These are phyloP conservation scores for Diaporthe destruens DNA, from an alignment of 2,329 filamentous ascomycete species.

Conservation along the genomic window DNA sequence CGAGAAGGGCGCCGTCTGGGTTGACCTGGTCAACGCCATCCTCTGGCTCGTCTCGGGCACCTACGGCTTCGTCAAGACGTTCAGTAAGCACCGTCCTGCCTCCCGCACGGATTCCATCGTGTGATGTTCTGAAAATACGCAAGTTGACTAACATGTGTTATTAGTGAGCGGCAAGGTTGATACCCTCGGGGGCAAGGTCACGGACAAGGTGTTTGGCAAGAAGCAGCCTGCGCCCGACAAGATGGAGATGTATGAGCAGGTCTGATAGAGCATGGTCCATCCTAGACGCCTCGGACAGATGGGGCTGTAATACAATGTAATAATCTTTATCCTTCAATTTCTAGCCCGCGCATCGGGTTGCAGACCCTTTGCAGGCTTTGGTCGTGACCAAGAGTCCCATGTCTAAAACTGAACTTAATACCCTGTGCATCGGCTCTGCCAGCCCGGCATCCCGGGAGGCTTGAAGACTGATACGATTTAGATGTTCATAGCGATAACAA, in stretches of 20 bases:
- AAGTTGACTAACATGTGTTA: no score
- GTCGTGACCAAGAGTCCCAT: no score
- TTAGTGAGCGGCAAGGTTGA: slow-evolving; percentile 56
- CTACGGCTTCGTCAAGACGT: slow-evolving; percentile 57
- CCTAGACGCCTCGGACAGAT: not conserved
- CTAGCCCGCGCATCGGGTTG: no score
- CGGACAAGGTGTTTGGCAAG: slow-evolving; percentile 52
- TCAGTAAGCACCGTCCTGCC: slow-evolving; percentile 34
- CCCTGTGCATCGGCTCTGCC: no score
- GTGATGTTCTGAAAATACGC: no score
- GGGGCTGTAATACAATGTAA: slow-evolving; percentile 7
- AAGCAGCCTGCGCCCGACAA: slow-evolving; percentile 19
- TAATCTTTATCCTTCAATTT: not conserved
- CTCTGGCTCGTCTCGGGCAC: slow-evolving; percentile 70
- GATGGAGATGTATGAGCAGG: slow-evolving; percentile 23
- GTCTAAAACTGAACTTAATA: not conserved
- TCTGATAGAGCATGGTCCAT: not conserved
- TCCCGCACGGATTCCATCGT: no score
- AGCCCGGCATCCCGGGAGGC: no score
- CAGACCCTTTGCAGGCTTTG: not conserved
- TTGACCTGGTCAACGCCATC: slow-evolving; percentile 75
- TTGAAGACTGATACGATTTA: no score
- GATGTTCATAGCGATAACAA: no score
- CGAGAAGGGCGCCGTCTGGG: slow-evolving; percentile 81
- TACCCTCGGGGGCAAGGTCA: slow-evolving; percentile 53